A percentile compares a stretch with the other conserved stretches of the same genome.
Conservation (phyloP, 2,329 filamentous ascomycete species). For the Fusarium sp. region DNA sequence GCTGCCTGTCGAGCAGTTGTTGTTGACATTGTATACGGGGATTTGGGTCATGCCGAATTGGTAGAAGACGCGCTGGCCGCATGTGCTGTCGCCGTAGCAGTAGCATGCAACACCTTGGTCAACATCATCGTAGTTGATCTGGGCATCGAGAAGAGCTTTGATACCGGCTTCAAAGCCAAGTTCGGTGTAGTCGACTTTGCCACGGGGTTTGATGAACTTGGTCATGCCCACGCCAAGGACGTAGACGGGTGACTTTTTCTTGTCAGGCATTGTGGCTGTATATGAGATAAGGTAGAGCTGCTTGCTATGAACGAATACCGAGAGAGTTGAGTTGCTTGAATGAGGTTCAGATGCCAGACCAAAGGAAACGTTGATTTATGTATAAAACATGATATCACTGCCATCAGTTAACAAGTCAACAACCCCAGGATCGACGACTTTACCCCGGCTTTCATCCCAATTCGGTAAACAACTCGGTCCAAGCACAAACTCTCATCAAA, state of each 20-base stretch:
- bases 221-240: conserved; percentile 98
- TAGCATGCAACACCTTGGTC: conserved; percentile 97
- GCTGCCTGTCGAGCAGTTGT: conserved; percentile 97
- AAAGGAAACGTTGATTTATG: neutral
- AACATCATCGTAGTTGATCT: conserved; percentile 96
- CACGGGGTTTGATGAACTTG: conserved; percentile 97
- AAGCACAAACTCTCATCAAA: conserved; percentile 7
- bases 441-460: conserved; percentile 19
- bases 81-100: conserved; percentile 95
- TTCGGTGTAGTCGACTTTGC: conserved; percentile 94
- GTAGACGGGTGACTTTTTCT: conserved; percentile 70
- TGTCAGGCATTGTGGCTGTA: conserved; percentile 56
- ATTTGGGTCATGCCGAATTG: conserved; percentile 98
- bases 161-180: conserved; percentile 92
- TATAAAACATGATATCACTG: conserved; percentile 12
- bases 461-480: conserved; percentile 20
- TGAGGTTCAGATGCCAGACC: neutral
- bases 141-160: conserved; percentile 85
- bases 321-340: neutral
- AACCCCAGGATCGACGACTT: conserved; percentile 3
- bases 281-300: neutral
- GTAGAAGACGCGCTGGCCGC: conserved; percentile 96
- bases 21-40: conserved; percentile 98
- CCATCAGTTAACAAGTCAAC: neutral
- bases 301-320: conserved; percentile 1